Percentiles rank a stretch among this genome's conserved stretches.
phyloP scores from a whole-genome alignment of 2,329 filamentous ascomycete genomes.

The Ceratocystis huliohia region DNA sequence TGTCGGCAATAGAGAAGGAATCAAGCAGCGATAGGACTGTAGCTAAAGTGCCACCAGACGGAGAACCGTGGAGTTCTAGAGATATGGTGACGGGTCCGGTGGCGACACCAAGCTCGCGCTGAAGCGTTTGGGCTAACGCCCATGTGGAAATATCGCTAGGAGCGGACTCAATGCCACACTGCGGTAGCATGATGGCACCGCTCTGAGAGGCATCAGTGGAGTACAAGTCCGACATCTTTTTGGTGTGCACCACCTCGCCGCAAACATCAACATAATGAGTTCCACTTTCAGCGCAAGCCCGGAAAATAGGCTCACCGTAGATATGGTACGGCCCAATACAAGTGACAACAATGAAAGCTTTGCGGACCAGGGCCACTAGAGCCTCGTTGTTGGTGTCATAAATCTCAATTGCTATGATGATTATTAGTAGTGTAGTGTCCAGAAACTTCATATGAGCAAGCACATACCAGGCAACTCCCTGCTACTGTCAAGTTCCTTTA shows the following conservation, averaged over 20 bases:
- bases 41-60: constrained; percentile 55
- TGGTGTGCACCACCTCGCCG: constrained; percentile 46
- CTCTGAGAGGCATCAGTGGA: constrained; percentile 38
- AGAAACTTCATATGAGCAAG: neutral
- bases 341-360: constrained; percentile 44
- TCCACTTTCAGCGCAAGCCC: constrained; percentile 48
- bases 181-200: constrained; percentile 48
- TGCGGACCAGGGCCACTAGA: constrained; percentile 39
- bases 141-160: constrained; percentile 48
- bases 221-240: constrained; percentile 49
- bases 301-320: constrained; percentile 47
- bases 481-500: constrained; percentile 53
- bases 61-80: constrained; percentile 34
- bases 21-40: constrained; percentile 52
- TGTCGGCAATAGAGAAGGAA: constrained; percentile 36
- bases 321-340: constrained; percentile 47
- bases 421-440: constrained; percentile 6
- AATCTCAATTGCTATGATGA: constrained; percentile 37
- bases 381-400: constrained; percentile 35
- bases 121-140: constrained; percentile 39
- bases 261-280: constrained; percentile 55
- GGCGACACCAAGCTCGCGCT: constrained; percentile 36
- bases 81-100: constrained; percentile 44
- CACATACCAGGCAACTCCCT: constrained; percentile 54
- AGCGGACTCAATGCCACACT: constrained; percentile 50